Evolutionary conservation across 2,329 filamentous ascomycete genomes (phyloP), one percentile per base, ranked within the genome.

Genomic region (Torrubiellomyces zombiae): DNA sequence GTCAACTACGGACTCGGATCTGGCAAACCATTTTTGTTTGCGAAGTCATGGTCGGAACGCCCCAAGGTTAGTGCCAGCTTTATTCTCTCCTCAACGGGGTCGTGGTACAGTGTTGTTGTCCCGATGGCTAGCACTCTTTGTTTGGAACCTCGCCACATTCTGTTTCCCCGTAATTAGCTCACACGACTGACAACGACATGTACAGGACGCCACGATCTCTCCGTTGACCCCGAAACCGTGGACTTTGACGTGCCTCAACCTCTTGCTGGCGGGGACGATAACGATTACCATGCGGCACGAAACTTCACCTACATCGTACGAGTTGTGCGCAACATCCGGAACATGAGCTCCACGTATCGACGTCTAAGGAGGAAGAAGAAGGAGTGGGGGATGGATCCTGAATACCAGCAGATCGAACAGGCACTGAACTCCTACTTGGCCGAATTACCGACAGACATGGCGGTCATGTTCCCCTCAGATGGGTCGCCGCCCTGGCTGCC

Each of bases 31-130:
- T 92, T 7, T 78, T 92, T 43, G 60, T 81, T 13, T 75, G 82
- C 33, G 86, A 95, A 51, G 65, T 85, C 20, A 92, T 95, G 79
- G 75, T 94, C 38, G 86, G 86, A 28, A 83, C 78, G 12, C 81
- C 86, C 3, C 85, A 95, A 71, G 86, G 85, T 82, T 20, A 13
- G 38, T 38, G n/a, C n/a, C n/a, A 21, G 14, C 16, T 6, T 4
- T 26, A n/a, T n/a, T n/a, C n/a, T n/a, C n/a, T n/a, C n/a, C n/a
- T n/a, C n/a, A n/a, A n/a, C n/a, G n/a, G n/a, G n/a, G n/a, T n/a
- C n/a, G n/a, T n/a, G n/a, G n/a, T n/a, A n/a, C n/a, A n/a, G n/a
- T n/a, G n/a, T n/a, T n/a, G n/a, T n/a, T n/a, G n/a, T n/a, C n/a
- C n/a, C 6, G 5, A n/a, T n/a, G n/a, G n/a, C n/a, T n/a, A n/a